Base-by-base conservation (phyloP, 768 basidiomycete genomes). In the Pisolithus orientalis region DNA sequence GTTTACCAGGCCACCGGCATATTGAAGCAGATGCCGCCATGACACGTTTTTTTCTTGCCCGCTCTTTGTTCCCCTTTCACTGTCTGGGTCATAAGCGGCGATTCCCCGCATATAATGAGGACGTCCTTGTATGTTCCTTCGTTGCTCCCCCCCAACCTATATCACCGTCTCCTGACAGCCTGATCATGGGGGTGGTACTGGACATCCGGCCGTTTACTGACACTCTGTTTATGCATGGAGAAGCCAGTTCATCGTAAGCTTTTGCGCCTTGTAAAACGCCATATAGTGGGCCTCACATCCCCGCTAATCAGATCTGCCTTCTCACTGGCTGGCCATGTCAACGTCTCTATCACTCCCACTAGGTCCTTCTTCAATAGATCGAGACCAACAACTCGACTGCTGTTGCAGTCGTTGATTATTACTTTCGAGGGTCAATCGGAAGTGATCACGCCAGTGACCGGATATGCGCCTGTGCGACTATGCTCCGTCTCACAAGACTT, bases 361-460 rank as follows among this genome's bases (percentile, higher is more conserved):
- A 74, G 67, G 49, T 80, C 80, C 10, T 61, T 85, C 25, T 83
- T 87, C 56, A 76, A 78, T 54, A 74, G 75, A 54, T 53, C 51
- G 50, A 77, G 75, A 52, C 70, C 73, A 45, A 66, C 82, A 0
- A 67, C 75, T 8, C 78, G 72, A 38, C 63, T 84, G 39, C 63
- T 85, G 5, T 77, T 93, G 17, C 79, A 82, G 55, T 92, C 90
- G 1, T 71, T 95, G 38, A 69, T 74, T 40, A 65, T 96, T 58
- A 83, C 80, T 4, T 90, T 96, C 53, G 93, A 96, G 61, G 93
- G 93, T 27, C 90, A 92, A 67, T 77, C 83, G 17, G 93, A 95
- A 65, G 75, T 83, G 24, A 72, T 85, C 54, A 80, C 84, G 10
- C 76, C 79, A 6, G 69, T 68, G 39, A 77, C 80, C 31, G 82